These are phyloP conservation scores for Pleurotus ostreatus DNA, from an alignment of 768 basidiomycete species.

Conservation along the genomic window DNA sequence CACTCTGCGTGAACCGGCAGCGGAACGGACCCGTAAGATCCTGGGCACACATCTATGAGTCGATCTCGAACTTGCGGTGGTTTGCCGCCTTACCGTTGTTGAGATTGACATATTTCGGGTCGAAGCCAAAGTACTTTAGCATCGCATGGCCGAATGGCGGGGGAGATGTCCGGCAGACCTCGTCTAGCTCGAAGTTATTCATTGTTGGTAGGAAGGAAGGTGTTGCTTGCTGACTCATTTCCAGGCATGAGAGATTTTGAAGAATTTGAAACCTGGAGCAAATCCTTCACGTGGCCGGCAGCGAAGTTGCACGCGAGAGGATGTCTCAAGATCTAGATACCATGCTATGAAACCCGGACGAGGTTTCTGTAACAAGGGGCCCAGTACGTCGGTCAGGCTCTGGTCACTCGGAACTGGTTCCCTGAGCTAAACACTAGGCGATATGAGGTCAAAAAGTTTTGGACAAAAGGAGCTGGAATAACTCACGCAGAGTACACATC, in stretches of 20 bases:
- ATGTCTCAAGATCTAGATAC: too few species aligned
- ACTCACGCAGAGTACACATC: too few species aligned
- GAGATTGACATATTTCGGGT: constrained; percentile 33
- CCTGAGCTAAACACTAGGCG: too few species aligned
- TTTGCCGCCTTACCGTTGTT: constrained; percentile 34
- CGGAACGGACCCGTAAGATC: constrained; percentile 37
- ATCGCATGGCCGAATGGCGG: constrained; percentile 43
- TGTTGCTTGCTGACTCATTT: neutral
- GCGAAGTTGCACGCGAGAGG: too few species aligned
- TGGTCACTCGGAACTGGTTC: too few species aligned
- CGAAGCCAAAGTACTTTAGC: constrained; percentile 42
- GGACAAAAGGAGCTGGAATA: too few species aligned
- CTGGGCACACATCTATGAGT: constrained; percentile 31
- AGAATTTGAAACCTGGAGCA: too few species aligned
- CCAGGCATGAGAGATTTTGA: neutral
- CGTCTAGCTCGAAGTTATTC: neutral
- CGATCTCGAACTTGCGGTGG: constrained; percentile 11
- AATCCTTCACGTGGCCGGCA: too few species aligned
- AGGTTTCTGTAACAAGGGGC: too few species aligned
- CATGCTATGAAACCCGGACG: too few species aligned
- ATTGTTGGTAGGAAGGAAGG: neutral
- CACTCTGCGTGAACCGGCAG: constrained; percentile 39
- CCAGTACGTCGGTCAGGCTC: too few species aligned
- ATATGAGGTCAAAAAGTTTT: too few species aligned
- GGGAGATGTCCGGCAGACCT: constrained; percentile 11